Conservation (phyloP, 1,139 yeast species). For the Taphrina pruni region DNA sequence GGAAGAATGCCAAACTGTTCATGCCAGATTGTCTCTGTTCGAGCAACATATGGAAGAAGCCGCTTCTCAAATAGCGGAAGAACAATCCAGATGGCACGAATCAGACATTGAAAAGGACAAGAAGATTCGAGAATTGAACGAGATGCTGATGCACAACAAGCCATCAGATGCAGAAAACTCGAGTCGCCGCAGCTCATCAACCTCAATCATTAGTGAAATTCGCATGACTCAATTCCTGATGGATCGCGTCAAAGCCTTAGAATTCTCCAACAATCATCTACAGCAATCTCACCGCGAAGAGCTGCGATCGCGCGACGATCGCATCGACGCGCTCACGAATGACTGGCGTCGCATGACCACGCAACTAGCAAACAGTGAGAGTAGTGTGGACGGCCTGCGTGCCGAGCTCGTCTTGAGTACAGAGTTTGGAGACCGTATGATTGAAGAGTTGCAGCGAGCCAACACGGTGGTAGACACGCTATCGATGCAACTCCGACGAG, state of each 20-base stretch:
- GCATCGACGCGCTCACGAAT: slow-evolving; percentile 18
- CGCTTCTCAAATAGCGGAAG: slow-evolving; percentile 35
- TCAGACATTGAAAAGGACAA: slow-evolving; percentile 8
- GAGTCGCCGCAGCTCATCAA: slow-evolving; percentile 20
- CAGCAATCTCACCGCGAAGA: slow-evolving; percentile 22
- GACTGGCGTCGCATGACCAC: slow-evolving; percentile 35
- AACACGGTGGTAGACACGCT: not conserved
- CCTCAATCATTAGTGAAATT: slow-evolving; percentile 3
- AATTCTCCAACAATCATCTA: slow-evolving; percentile 7
- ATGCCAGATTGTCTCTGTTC: slow-evolving; percentile 7
- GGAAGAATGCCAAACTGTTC: not conserved
- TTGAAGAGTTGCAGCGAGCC: not conserved
- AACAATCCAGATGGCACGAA: slow-evolving; percentile 36
- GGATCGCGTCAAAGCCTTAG: slow-evolving; percentile 31
- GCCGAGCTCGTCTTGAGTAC: slow-evolving; percentile 24
- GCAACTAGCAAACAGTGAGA: slow-evolving; percentile 13
- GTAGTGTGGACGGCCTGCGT: slow-evolving; percentile 15
- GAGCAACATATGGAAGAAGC: slow-evolving; percentile 33
- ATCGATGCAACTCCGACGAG: slow-evolving; percentile 1
- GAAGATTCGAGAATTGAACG: slow-evolving; percentile 10
- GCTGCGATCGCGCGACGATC: slow-evolving; percentile 18
- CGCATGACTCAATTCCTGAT: slow-evolving; percentile 27
- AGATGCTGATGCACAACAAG: not conserved
- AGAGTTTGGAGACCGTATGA: slow-evolving; percentile 19
- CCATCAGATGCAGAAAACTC: not conserved